Evolutionary conservation across 495 filamentous ascomycete species (phyloP).

Genomic region (Corynascus novoguineensis): DNA sequence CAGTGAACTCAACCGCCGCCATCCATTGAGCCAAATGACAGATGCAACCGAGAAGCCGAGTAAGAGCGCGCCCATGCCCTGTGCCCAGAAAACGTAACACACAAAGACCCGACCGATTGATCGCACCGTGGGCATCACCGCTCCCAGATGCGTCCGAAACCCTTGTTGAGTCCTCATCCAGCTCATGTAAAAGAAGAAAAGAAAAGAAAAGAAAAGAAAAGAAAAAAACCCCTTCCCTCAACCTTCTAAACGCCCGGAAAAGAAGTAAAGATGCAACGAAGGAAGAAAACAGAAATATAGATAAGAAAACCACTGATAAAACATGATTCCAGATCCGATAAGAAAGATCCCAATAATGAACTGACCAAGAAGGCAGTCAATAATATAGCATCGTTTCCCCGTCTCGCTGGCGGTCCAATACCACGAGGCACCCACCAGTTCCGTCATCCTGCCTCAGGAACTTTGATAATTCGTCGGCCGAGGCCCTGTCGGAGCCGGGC

Average conservation of each 20-base stretch:
- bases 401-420: not conserved
- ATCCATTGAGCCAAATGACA: not conserved
- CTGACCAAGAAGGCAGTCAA: not conserved
- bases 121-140: not conserved
- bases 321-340: conserved; percentile 8
- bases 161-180: not conserved
- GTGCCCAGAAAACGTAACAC: conserved; percentile 7
- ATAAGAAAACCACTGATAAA: not conserved
- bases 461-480: conserved; percentile 23
- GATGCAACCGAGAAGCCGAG: conserved; percentile 1
- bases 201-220: conserved; percentile 10
- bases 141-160: conserved; percentile 4
- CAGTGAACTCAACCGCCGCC: not conserved
- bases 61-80: not conserved
- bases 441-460: conserved; percentile 11
- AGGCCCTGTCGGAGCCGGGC: conserved; percentile 2
- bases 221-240: no score
- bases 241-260: no score
- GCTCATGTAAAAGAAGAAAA: conserved; percentile 4
- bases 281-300: not conserved
- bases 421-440: not conserved
- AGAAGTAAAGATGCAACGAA: conserved; percentile 8
- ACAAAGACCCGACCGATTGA: not conserved
- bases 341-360: not conserved
- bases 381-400: not conserved